Conservation (phyloP, 352 stramenopile genomes). For the Phytophthora fragariaefolia region DNA sequence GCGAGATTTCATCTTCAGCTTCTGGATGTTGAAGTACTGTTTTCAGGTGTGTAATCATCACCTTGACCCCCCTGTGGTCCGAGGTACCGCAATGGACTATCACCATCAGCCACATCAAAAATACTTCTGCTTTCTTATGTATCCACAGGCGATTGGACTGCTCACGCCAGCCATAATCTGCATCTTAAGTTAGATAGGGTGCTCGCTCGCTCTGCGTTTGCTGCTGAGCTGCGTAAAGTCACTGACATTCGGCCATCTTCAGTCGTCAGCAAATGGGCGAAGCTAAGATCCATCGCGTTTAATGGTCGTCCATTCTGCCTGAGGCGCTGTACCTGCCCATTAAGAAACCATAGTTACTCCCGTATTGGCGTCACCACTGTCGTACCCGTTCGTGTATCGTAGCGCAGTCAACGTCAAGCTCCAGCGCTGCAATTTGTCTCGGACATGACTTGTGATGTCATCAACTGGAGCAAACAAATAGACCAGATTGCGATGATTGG, state of each 20-base stretch:
- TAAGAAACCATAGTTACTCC: too few relatives aligned
- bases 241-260: not conserved
- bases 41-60: conserved; percentile 8
- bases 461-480: not conserved
- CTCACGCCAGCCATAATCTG: not conserved
- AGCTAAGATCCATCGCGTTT: not conserved
- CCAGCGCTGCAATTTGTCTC: conserved; percentile 1
- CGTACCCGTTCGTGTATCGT: not conserved
- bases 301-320: not conserved
- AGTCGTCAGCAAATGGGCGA: not conserved
- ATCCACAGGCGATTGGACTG: not conserved
- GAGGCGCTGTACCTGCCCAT: not conserved
- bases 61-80: not conserved
- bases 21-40: conserved; percentile 1
- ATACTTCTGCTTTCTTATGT: not conserved
- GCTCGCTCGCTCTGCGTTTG: not conserved
- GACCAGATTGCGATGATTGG: too few relatives aligned
- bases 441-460: not conserved
- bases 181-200: not conserved
- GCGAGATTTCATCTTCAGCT: not conserved
- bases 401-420: conserved; percentile 8
- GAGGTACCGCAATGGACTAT: conserved; percentile 4
- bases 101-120: conserved; percentile 1
- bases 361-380: too few relatives aligned
- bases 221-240: not conserved